Evolutionary conservation across 805 yeast genomes (phyloP).

Genomic region (Saturnispora kantuleensis): DNA sequence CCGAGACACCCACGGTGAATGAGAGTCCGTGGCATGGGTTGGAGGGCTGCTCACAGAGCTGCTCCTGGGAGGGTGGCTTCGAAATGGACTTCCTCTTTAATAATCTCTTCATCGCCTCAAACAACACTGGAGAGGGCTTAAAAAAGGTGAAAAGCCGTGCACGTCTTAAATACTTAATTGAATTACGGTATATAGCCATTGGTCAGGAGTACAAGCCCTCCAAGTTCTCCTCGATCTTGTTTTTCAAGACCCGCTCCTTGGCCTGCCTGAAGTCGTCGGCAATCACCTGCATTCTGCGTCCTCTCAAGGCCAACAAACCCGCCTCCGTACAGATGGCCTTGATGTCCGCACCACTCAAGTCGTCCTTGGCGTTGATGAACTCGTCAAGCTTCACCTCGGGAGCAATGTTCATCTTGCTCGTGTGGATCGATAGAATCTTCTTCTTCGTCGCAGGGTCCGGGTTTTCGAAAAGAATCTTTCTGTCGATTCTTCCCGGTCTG

Average conservation of each 20-base stretch:
- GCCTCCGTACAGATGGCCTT: slow-evolving; percentile 98
- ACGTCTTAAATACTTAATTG: too few relatives aligned
- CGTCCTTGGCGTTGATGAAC: slow-evolving; percentile 84
- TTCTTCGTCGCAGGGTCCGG: slow-evolving; percentile 90
- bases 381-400: slow-evolving; percentile 85
- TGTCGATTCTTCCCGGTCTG: slow-evolving; percentile 95
- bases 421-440: slow-evolving; percentile 86
- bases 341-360: slow-evolving; percentile 93
- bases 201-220: slow-evolving; percentile 64
- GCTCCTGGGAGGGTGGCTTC: not conserved
- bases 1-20: slow-evolving; percentile 85
- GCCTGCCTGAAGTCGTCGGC: slow-evolving; percentile 90
- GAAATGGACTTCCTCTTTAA: not conserved
- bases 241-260: slow-evolving; percentile 90
- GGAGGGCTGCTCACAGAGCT: not conserved
- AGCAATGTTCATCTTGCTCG: slow-evolving; percentile 84
- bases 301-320: slow-evolving; percentile 89
- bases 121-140: not conserved
- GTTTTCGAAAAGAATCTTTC: slow-evolving; percentile 91
- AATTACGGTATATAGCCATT: too few relatives aligned
- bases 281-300: slow-evolving; percentile 95
- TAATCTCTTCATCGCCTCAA: slow-evolving; percentile 2
- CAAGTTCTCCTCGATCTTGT: slow-evolving; percentile 90
- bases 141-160: too few relatives aligned
- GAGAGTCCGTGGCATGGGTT: slow-evolving; percentile 50